phyloP scores from a whole-genome alignment of 1,139 yeast species.

The Arxiozyma heterogenica region DNA sequence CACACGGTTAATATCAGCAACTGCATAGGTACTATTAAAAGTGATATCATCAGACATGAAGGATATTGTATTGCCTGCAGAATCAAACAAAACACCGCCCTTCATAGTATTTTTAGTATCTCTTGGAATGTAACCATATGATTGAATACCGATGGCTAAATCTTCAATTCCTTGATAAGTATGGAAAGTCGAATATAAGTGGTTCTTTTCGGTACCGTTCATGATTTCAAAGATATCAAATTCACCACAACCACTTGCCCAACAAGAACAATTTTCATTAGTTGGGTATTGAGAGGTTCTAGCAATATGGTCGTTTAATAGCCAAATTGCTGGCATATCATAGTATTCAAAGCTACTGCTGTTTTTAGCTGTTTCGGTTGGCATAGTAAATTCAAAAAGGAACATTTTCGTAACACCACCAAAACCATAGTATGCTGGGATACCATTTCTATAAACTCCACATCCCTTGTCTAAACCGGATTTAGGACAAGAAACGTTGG shows the following conservation, averaged over 20 bases:
- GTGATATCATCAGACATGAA: slow-evolving; percentile 50
- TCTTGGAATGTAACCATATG: slow-evolving; percentile 50
- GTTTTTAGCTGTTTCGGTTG: slow-evolving; percentile 36
- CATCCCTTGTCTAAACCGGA: slow-evolving; percentile 34
- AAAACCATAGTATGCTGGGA: slow-evolving; percentile 68
- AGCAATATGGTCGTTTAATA: slow-evolving; percentile 67
- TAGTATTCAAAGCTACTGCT: slow-evolving; percentile 33
- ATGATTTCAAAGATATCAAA: slow-evolving; percentile 67
- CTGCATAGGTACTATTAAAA: slow-evolving; percentile 34
- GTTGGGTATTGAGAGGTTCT: slow-evolving; percentile 69
- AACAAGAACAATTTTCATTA: slow-evolving; percentile 57
- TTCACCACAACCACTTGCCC: slow-evolving; percentile 76
- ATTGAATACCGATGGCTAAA: slow-evolving; percentile 50
- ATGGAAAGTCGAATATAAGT: slow-evolving; percentile 59
- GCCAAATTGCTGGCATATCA: slow-evolving; percentile 72
- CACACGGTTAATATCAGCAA: slow-evolving; percentile 18
- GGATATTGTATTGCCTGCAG: slow-evolving; percentile 50
- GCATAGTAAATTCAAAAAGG: slow-evolving; percentile 63
- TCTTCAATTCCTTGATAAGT: slow-evolving; percentile 62
- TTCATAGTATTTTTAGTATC: slow-evolving; percentile 41
- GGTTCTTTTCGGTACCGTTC: slow-evolving; percentile 44
- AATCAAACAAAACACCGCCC: slow-evolving; percentile 65
- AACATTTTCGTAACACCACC: slow-evolving; percentile 59
- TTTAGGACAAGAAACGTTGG: slow-evolving; percentile 45
- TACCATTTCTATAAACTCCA: slow-evolving; percentile 59